Evolutionary conservation across 2,329 filamentous ascomycete genomes (phyloP), one percentile per base, ranked within the genome.

Genomic region (Huntiella savannae): DNA sequence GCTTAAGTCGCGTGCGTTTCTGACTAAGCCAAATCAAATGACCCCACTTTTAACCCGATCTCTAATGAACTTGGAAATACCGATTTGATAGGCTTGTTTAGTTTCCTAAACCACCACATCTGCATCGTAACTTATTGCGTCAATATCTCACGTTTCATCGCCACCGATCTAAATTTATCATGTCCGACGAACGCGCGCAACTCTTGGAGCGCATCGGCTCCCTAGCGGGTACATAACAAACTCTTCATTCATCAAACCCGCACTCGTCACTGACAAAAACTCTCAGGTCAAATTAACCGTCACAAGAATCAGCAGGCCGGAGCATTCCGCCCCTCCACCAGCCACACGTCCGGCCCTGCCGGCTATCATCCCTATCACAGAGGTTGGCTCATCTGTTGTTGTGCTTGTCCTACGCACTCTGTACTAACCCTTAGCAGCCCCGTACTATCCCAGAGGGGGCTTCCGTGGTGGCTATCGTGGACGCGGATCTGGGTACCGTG

Each of bases 251-350:
- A 16, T 10, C 13, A 40, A 40, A 40, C 15, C 12, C 12, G 28
- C 12, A 3, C 13, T 13, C 32, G 8, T 35, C 7, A 34, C 40
- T 34, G 16, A 13, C 12, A 15, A 43, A 33, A 16, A 16, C 51
- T 33, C 32, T 19, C 52, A 85, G 81, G 80, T 53, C 79, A 82
- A 61, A 88, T 91, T 58, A 86, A 86, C 58, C 75, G 77, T 45
- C 78, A 82, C 63, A 86, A 82, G 60, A 82, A 73, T 52, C 71
- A 78, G 52, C 69, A 73, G 52, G 58, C 65, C 33, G 65, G 64
- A 36, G 49, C 19, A 16, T 12, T 10, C 15, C 5, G 13, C 5
- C 16, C 40, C 17, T 6, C 40, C n/a, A n/a, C 13, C 16, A 34
- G 8, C 2, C 32, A 13, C 17, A 19, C 37, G 4, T 22, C 32